Evolutionary conservation across 2,329 filamentous ascomycete genomes (phyloP), one percentile per base, ranked within the genome.

Genomic region (Ilyonectria mors-panacis): DNA sequence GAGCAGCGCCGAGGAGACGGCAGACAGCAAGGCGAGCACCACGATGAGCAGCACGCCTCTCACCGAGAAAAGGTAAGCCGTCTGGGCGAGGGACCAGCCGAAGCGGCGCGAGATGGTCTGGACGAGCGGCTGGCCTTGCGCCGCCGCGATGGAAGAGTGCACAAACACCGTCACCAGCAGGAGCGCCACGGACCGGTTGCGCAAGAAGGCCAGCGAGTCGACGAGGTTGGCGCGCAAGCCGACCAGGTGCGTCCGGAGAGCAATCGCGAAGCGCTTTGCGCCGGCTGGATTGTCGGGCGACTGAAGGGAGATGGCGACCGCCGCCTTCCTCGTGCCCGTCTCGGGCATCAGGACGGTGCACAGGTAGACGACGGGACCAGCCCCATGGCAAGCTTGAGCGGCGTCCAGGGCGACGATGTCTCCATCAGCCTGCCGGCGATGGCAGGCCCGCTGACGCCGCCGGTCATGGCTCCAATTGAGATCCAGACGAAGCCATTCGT

Each of bases 391-490:
- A 54, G 12, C 50, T 54, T 54, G 28, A 54, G 50, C 6, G 50
- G 50, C 28, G 30, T 37, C 50, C 50, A 54, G 15, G 50, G 50
- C 30, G 50, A 54, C 26, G 15, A 54, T 21, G 30, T 21, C 26
- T 37, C 30, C 50, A 54, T 54, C 15, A 54, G 30, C 28, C 50
- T 37, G 50, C 15, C 50, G 17, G 50, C 50, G 15, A 54, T 54
- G 30, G 50, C 50, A 54, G 50, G 50, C 30, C 50, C 50, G 50
- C 50, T 54, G 50, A 54, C 50, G 19, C 50, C 50, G 30, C 50
- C 50, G 17, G 15, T 15, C 50, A 54, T 54, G 30, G 50, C 50
- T 10, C 50, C 50, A 37, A 54, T 54, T 8, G 50, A 37, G 19
- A 54, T 54, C 50, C 50, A 54, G 30, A 54, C 50, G 21, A 54